phyloP scores from a whole-genome alignment of 2,329 filamentous ascomycete species.

The Colletotrichum spinosum region DNA sequence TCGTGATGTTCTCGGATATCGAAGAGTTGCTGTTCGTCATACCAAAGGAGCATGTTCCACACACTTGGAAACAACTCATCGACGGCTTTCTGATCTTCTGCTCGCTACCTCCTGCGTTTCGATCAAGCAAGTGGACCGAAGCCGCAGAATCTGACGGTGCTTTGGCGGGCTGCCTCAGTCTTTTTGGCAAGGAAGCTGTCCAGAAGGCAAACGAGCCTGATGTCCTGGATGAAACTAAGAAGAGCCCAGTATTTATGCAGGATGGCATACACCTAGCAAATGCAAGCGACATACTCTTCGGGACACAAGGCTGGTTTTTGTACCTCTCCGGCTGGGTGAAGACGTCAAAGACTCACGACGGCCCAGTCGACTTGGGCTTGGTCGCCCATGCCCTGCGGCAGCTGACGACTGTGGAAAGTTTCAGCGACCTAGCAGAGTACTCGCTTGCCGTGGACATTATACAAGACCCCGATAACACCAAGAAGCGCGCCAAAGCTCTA shows the following conservation, averaged over 20 bases:
- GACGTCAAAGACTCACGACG: slow-evolving; percentile 38
- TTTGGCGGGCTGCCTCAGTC: slow-evolving; percentile 7
- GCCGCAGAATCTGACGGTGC: slow-evolving; percentile 44
- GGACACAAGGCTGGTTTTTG: slow-evolving; percentile 57
- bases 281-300: slow-evolving; percentile 67
- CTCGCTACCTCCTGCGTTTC: slow-evolving; percentile 66
- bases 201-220: slow-evolving; percentile 27
- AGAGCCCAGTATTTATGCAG: slow-evolving; percentile 43
- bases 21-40: slow-evolving; percentile 69
- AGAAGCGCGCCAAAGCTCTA: slow-evolving; percentile 78
- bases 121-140: slow-evolving; percentile 43
- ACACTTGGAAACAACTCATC: slow-evolving; percentile 62
- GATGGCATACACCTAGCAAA: slow-evolving; percentile 45
- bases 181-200: slow-evolving; percentile 23
- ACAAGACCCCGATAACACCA: slow-evolving; percentile 66
- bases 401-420: slow-evolving; percentile 59
- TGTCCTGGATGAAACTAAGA: slow-evolving; percentile 26
- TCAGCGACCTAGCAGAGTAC: slow-evolving; percentile 73
- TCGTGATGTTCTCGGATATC: slow-evolving; percentile 85
- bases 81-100: slow-evolving; percentile 79
- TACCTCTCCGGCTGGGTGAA: slow-evolving; percentile 47
- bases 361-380: slow-evolving; percentile 57
- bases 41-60: slow-evolving; percentile 50
- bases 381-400: slow-evolving; percentile 67
- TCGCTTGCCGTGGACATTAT: slow-evolving; percentile 74